A percentile compares a stretch with the other conserved stretches of the same genome.
Conservation (phyloP, 2,329 filamentous ascomycete genomes). For the Rutstroemia sp. region DNA sequence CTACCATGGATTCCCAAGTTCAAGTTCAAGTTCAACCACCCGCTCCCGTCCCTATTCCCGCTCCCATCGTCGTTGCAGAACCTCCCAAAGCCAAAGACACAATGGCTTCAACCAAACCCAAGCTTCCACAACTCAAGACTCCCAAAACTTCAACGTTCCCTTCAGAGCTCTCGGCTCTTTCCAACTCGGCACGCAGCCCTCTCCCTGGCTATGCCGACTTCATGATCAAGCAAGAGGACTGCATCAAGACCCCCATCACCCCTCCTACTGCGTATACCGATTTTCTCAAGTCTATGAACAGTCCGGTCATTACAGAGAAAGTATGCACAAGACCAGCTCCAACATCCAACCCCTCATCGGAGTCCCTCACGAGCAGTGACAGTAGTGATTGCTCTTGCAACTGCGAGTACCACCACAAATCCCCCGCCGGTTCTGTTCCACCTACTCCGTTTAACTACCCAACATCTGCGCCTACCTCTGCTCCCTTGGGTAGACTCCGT, state of each 20-base stretch:
- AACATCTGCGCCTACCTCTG: slow-evolving; percentile 53
- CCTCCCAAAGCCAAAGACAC: slow-evolving; percentile 16
- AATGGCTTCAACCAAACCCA: slow-evolving; percentile 37
- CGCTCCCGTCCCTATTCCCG: slow-evolving; percentile 16
- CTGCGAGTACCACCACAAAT: slow-evolving; percentile 44
- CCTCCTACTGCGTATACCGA: slow-evolving; percentile 87
- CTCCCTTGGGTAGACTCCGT: slow-evolving; percentile 52
- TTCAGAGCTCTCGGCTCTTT: slow-evolving; percentile 48
- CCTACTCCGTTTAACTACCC: slow-evolving; percentile 50
- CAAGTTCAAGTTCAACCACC: slow-evolving; percentile 11
- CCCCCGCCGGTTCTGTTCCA: slow-evolving; percentile 50
- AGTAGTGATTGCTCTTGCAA: slow-evolving; percentile 50
- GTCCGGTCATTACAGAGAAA: slow-evolving; percentile 27
- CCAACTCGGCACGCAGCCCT: slow-evolving; percentile 61
- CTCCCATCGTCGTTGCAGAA: slow-evolving; percentile 7
- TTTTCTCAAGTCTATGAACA: slow-evolving; percentile 74
- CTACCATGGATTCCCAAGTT: slow-evolving; percentile 5
- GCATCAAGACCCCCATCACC: slow-evolving; percentile 76
- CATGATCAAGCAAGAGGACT: slow-evolving; percentile 59
- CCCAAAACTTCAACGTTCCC: slow-evolving; percentile 56
- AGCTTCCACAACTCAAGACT: slow-evolving; percentile 54
- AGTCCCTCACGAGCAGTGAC: slow-evolving; percentile 30
- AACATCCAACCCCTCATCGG: slow-evolving; percentile 35
- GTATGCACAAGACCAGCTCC: slow-evolving; percentile 41
- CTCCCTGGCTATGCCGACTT: slow-evolving; percentile 52